phyloP scores from a whole-genome alignment of 2,329 filamentous ascomycete genomes.

The Aspergillus thermomutatus region DNA sequence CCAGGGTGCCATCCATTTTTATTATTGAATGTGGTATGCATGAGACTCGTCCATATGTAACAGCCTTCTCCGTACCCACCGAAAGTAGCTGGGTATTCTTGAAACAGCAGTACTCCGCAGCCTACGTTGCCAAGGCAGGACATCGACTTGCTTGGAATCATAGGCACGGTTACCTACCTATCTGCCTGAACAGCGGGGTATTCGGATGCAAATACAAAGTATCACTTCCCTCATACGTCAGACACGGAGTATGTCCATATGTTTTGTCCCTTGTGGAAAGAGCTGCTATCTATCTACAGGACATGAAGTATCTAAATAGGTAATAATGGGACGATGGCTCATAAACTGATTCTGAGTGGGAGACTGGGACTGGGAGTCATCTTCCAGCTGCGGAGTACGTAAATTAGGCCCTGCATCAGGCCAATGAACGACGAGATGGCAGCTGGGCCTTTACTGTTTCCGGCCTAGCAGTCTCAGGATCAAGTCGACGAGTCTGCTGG shows the following conservation, averaged over 20 bases:
- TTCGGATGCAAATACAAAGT: not conserved
- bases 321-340: too few relatives aligned
- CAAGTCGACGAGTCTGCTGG: not conserved
- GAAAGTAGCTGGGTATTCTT: not conserved
- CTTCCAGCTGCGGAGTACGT: not conserved
- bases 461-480: slow-evolving; percentile 13
- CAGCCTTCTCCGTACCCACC: not conserved
- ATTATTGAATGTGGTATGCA: not conserved
- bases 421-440: slow-evolving; percentile 8
- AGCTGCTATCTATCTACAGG: not conserved
- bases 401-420: not conserved
- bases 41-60: not conserved
- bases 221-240: not conserved
- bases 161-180: not conserved
- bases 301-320: too few relatives aligned
- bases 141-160: not conserved
- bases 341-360: not conserved
- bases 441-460: slow-evolving; percentile 9
- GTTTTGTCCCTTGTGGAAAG: too few relatives aligned
- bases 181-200: not conserved
- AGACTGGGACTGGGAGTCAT: not conserved
- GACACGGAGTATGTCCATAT: not conserved
- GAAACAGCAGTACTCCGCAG: not conserved
- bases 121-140: not conserved
- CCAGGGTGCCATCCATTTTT: not conserved